These are phyloP conservation scores for Pouteria glomerata DNA, from an alignment of 148 eudicot species.

Conservation along the genomic window DNA sequence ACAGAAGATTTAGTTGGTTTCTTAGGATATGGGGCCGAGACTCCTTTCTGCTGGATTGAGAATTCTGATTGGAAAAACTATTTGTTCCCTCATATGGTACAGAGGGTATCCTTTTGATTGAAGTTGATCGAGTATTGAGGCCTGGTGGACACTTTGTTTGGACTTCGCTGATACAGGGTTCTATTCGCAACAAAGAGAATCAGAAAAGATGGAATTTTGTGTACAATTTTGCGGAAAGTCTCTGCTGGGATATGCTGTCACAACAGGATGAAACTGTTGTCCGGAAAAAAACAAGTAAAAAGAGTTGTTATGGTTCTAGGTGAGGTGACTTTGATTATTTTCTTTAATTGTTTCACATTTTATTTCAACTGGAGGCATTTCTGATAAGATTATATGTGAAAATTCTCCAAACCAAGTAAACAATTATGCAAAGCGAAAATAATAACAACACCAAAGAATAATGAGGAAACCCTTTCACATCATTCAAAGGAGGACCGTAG, in stretches of 20 bases:
- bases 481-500: too few relatives aligned
- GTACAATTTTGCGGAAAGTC: constrained; percentile 46
- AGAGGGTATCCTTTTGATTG: constrained; percentile 82
- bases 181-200: constrained; percentile 64
- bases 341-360: too few relatives aligned
- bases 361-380: not conserved
- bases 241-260: constrained; percentile 87
- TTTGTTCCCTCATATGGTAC: constrained; percentile 23
- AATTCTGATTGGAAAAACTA: not conserved
- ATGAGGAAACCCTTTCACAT: too few relatives aligned
- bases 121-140: constrained; percentile 83
- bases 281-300: constrained; percentile 84
- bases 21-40: not conserved
- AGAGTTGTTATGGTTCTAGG: constrained; percentile 73
- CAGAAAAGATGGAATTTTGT: constrained; percentile 77
- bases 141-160: constrained; percentile 99
- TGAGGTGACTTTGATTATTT: constrained; percentile 25
- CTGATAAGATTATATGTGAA: not conserved
- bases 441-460: too few relatives aligned
- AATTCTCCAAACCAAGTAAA: too few relatives aligned
- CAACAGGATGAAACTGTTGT: constrained; percentile 97
- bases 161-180: constrained; percentile 76
- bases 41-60: not conserved
- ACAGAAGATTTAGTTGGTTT: not conserved
- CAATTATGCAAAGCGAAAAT: too few relatives aligned